phyloP scores from a whole-genome alignment of 2,329 filamentous ascomycete genomes.

The Ophioceras dolichostomum region DNA sequence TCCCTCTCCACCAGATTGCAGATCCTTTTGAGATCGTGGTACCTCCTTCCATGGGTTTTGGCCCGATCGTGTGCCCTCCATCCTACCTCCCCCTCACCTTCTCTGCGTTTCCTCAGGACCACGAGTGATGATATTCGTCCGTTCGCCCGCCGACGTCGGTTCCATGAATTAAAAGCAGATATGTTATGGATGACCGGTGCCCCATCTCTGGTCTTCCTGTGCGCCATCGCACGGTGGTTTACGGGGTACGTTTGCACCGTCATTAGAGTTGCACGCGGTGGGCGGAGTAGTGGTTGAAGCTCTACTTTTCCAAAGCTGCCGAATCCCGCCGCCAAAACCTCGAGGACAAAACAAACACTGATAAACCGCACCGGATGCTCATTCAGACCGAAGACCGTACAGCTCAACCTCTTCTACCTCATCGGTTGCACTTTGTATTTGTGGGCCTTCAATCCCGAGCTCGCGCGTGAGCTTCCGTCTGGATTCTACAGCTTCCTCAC shows the following conservation, averaged over 20 bases:
- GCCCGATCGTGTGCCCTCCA: not conserved
- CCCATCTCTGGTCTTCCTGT: conserved; percentile 29
- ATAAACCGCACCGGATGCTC: too few species aligned
- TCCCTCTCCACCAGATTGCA: not conserved
- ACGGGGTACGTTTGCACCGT: conserved; percentile 20
- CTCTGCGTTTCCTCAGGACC: conserved; percentile 1
- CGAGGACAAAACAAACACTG: not conserved
- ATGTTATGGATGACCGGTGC: conserved; percentile 34
- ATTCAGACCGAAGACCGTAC: conserved; percentile 22
- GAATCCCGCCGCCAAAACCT: not conserved
- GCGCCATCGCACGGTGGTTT: conserved; percentile 30
- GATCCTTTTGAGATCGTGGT: too few species aligned
- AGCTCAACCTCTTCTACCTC: conserved; percentile 27
- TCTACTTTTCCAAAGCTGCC: too few species aligned
- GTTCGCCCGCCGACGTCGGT: conserved; percentile 7
- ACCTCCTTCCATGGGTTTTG: not conserved
- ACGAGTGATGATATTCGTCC: conserved; percentile 6
- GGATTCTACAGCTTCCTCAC: conserved; percentile 19
- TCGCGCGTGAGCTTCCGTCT: conserved; percentile 21
- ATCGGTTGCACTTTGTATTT: conserved; percentile 26
- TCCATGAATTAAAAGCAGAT: conserved; percentile 21
- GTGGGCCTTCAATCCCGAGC: conserved; percentile 27
- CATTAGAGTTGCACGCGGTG: too few species aligned
- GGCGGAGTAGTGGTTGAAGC: too few species aligned
- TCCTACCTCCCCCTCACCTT: too few species aligned